Percentiles rank a stretch among this genome's conserved stretches.
These are phyloP conservation scores for Iodosphaeria phyllophila DNA, from an alignment of 2,329 filamentous ascomycete genomes.

Conservation along the genomic window DNA sequence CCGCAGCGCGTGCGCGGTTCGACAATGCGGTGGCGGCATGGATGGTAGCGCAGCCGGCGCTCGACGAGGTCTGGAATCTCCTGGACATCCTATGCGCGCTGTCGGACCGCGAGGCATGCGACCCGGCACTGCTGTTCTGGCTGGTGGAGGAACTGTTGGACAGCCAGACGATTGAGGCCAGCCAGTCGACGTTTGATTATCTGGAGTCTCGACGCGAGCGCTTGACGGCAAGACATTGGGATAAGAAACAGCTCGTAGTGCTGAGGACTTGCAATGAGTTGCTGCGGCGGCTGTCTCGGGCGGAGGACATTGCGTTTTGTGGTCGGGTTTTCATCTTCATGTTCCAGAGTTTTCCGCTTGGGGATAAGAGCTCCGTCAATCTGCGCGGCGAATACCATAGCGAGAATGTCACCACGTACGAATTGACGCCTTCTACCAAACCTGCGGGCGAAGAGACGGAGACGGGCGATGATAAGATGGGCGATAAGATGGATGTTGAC, in stretches of 20 bases:
- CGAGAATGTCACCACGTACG: conserved; percentile 81
- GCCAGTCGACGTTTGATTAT: conserved; percentile 82
- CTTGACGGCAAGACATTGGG: conserved; percentile 46
- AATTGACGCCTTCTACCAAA: no score
- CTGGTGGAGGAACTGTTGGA: conserved; percentile 90
- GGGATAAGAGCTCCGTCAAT: conserved; percentile 95
- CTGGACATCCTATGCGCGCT: conserved; percentile 81
- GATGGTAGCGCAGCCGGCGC: conserved; percentile 57
- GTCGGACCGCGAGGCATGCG: conserved; percentile 61
- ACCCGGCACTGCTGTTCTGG: conserved; percentile 70
- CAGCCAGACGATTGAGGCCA: conserved; percentile 85
- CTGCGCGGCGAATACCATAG: conserved; percentile 87
- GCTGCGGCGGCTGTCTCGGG: conserved; percentile 78
- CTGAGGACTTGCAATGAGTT: conserved; percentile 92
- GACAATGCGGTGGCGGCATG: conserved; percentile 57
- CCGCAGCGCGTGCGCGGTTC: conserved; percentile 65
- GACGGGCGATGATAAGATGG: conserved; percentile 12
- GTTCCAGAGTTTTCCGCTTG: conserved; percentile 86
- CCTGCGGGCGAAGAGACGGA: conserved; percentile 13
- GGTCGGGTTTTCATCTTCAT: conserved; percentile 96
- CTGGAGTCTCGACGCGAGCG: conserved; percentile 82
- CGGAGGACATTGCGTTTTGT: conserved; percentile 93
- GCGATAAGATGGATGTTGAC: conserved; percentile 51
- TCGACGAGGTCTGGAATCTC: conserved; percentile 80
- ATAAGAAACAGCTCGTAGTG: conserved; percentile 61